Conservation (phyloP, 192 early-diverging fungal genomes). For the Backusella australiensis region DNA sequence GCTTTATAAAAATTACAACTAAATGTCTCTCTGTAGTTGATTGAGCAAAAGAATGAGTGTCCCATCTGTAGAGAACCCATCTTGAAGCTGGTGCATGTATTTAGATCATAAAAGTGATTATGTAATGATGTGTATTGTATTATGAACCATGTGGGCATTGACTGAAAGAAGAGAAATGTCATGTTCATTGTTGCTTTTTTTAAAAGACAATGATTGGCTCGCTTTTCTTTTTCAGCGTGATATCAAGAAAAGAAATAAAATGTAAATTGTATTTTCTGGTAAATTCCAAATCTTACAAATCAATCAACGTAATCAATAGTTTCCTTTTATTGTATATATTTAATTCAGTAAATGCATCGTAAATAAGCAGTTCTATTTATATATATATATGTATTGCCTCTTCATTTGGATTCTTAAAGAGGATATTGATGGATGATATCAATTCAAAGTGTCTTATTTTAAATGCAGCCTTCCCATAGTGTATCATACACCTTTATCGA, state of each 20-base stretch:
- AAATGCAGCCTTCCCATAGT: too few relatives aligned
- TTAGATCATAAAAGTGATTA: constrained; percentile 40
- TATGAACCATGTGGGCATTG: too few relatives aligned
- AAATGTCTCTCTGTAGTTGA: constrained; percentile 17
- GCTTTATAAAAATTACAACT: background rate
- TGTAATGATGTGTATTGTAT: too few relatives aligned
- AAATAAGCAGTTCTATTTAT: background rate
- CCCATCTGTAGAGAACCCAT: constrained; percentile 80
- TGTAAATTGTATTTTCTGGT: background rate
- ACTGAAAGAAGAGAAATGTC: background rate
- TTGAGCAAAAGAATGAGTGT: constrained; percentile 63
- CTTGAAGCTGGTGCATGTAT: constrained; percentile 64
- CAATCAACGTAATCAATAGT: background rate
- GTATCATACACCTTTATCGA: too few relatives aligned
- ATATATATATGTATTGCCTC: background rate
- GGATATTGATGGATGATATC: background rate
- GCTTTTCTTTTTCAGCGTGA: background rate
- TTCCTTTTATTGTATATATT: background rate
- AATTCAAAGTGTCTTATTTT: background rate
- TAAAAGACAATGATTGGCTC: background rate
- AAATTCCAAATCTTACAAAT: background rate
- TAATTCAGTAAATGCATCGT: too few relatives aligned
- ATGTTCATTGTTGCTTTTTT: background rate
- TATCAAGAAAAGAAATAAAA: background rate
- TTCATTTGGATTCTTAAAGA: background rate